Evolutionary conservation across 2,329 filamentous ascomycete genomes (phyloP).

Genomic region (Zasmidium angulare): DNA sequence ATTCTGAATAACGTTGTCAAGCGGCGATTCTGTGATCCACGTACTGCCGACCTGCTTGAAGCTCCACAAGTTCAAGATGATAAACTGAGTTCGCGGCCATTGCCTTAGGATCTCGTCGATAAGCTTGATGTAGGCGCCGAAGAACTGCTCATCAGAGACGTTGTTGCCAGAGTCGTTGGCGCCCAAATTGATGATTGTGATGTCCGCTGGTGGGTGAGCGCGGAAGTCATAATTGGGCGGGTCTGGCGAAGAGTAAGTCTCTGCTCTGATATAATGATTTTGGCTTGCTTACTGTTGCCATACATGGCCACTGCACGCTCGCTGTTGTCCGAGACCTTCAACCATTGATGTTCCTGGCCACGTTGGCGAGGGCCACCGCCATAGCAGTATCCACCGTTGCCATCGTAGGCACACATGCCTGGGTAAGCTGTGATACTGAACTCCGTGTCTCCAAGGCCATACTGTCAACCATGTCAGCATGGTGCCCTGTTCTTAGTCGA

Average conservation of each 20-base stretch:
- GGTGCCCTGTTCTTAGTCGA: not conserved
- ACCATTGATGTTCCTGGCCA: conserved; percentile 55
- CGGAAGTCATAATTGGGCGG: conserved; percentile 39
- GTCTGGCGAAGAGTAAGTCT: not conserved
- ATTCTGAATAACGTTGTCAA: conserved; percentile 52
- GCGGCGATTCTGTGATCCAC: conserved; percentile 47
- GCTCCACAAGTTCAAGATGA: conserved; percentile 54
- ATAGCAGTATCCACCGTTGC: conserved; percentile 29
- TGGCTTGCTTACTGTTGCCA: conserved; percentile 19
- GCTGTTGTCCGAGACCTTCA: conserved; percentile 56
- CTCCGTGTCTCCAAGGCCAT: conserved; percentile 59
- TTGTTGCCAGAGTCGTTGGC: conserved; percentile 51
- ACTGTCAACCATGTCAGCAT: conserved; percentile 16
- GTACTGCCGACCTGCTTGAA: conserved; percentile 54
- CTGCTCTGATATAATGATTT: not conserved
- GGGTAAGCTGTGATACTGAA: conserved; percentile 60
- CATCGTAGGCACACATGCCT: conserved; percentile 58
- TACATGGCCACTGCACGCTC: conserved; percentile 47
- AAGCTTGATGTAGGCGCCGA: conserved; percentile 42
- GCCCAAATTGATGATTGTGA: conserved; percentile 49
- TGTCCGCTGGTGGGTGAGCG: conserved; percentile 38
- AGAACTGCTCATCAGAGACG: conserved; percentile 40
- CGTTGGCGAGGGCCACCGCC: conserved; percentile 17
- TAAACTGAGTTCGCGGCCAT: conserved; percentile 44
- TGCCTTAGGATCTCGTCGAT: conserved; percentile 42